Evolutionary conservation across 306 rosid species (phyloP), one percentile per base, ranked within the genome.

Genomic region (Cucurbita pepo): DNA sequence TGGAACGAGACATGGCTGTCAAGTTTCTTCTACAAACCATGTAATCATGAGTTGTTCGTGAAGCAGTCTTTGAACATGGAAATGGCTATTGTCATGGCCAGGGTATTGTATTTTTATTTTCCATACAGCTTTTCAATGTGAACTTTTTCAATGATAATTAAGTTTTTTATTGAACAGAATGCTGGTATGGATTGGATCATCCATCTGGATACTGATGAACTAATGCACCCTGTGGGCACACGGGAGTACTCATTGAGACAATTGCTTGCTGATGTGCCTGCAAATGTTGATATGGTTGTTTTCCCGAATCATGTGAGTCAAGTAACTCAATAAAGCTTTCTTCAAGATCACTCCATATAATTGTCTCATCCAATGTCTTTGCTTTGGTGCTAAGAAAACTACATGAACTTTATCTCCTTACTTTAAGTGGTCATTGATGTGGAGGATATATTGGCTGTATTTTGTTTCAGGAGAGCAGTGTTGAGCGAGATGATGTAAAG

Each of bases 1-100:
- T 94, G 99, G 97, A 94, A 94, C 3, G 99, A 94, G 85, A 87
- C 95, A 73, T 94, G 96, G 99, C 77, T 94, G 86, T 78, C 96
- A n/a, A 86, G 85, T 82, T 94, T 94, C 88, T 94, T 94, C 88
- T 91, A 89, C 85, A 94, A 94, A 81, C 99, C 99, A 8, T 94
- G 97, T 77, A 94, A 94, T 79, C 81, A 94, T 75, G 99, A 94
- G 84, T 85, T 94, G 84, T 94, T 94, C 81, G 99, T 91, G 89
- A 94, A 94, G 88, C 97, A 91, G 76, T 86, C 97, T 58, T 84
- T 94, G 56, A 94, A 94, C 78, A 94, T 94, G 99, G 99, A 94
- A 86, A 94, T 91, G 97, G 99, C 96, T 37, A 94, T 91, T 83
- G 95, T 85, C 80, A 88, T 85, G 99, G 99, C 96, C 71, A 89